These are phyloP conservation scores for Cercospora brassicicola DNA, from an alignment of 2,329 filamentous ascomycete genomes.

Conservation along the genomic window DNA sequence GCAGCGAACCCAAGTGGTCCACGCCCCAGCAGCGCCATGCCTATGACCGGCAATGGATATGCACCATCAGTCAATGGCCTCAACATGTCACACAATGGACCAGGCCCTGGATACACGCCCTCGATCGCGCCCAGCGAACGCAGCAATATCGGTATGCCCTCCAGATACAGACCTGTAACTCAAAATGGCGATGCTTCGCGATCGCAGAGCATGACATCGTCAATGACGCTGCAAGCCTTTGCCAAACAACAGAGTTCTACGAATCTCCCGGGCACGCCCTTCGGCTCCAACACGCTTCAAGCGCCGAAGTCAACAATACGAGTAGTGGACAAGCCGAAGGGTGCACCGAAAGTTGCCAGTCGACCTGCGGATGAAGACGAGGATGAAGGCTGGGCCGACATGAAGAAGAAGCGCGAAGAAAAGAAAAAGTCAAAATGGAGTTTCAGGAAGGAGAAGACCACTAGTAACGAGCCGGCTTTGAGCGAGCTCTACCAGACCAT, in stretches of 20 bases:
- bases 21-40: constrained; percentile 44
- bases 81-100: constrained; percentile 40
- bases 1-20: constrained; percentile 44
- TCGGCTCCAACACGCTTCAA: constrained; percentile 21
- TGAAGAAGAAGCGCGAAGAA: constrained; percentile 39
- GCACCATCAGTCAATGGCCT: constrained; percentile 42
- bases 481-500: constrained; percentile 35
- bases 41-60: constrained; percentile 26
- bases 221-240: constrained; percentile 34
- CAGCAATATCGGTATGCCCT: constrained; percentile 86
- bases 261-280: constrained; percentile 26
- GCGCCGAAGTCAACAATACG: constrained; percentile 38
- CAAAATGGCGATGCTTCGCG: constrained; percentile 32
- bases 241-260: constrained; percentile 29
- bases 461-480: constrained; percentile 27
- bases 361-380: constrained; percentile 34
- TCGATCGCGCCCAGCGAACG: constrained; percentile 95
- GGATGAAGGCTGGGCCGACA: constrained; percentile 41
- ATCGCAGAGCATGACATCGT: constrained; percentile 44
- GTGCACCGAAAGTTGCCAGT: constrained; percentile 30
- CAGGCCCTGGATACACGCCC: constrained; percentile 67
- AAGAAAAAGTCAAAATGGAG: constrained; percentile 37
- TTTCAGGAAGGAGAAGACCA: constrained; percentile 30
- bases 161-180: constrained; percentile 85
- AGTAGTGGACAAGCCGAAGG: constrained; percentile 42